Evolutionary conservation across 768 basidiomycete genomes (phyloP).

Genomic region (Tremella fuciformis): DNA sequence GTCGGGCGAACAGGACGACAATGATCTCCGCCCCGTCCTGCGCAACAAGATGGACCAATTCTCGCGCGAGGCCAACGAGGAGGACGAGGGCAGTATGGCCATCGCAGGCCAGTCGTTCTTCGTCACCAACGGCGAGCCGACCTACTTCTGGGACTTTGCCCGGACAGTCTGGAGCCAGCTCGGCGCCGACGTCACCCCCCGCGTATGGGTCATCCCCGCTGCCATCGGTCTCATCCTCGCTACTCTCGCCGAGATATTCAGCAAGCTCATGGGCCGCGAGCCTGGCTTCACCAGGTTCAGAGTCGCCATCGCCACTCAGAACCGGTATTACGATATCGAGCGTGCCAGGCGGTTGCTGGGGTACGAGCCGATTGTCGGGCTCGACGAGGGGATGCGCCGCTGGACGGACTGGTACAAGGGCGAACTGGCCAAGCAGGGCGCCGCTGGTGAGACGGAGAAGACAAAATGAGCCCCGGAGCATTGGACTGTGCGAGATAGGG

Average conservation of each 20-base stretch:
- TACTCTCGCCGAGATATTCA: constrained; percentile 67
- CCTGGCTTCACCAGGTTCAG: constrained; percentile 82
- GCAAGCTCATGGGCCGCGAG: constrained; percentile 70
- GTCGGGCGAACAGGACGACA: constrained; percentile 52
- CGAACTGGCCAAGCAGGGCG: constrained; percentile 35
- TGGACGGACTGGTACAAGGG: constrained; percentile 43
- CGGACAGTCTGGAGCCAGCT: constrained; percentile 67
- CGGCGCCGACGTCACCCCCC: constrained; percentile 58
- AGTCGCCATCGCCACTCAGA: constrained; percentile 73
- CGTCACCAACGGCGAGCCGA: constrained; percentile 94
- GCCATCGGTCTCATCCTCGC: constrained; percentile 69
- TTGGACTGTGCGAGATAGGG: too few relatives aligned
- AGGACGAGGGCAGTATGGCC: constrained; percentile 57
- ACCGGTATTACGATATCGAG: constrained; percentile 89
- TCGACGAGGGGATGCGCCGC: constrained; percentile 79
- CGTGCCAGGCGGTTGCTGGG: constrained; percentile 75
- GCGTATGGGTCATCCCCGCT: constrained; percentile 61
- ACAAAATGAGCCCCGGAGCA: constrained; percentile 27
- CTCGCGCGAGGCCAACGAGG: constrained; percentile 52
- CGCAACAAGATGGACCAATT: constrained; percentile 82
- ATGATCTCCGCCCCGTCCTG: constrained; percentile 58
- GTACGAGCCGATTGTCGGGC: constrained; percentile 84
- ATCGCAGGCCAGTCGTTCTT: constrained; percentile 93
- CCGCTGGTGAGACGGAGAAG: constrained; percentile 27
- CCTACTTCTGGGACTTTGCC: constrained; percentile 93